These are phyloP conservation scores for Allodekkera sacchari DNA, from an alignment of 805 yeast genomes.

Conservation along the genomic window DNA sequence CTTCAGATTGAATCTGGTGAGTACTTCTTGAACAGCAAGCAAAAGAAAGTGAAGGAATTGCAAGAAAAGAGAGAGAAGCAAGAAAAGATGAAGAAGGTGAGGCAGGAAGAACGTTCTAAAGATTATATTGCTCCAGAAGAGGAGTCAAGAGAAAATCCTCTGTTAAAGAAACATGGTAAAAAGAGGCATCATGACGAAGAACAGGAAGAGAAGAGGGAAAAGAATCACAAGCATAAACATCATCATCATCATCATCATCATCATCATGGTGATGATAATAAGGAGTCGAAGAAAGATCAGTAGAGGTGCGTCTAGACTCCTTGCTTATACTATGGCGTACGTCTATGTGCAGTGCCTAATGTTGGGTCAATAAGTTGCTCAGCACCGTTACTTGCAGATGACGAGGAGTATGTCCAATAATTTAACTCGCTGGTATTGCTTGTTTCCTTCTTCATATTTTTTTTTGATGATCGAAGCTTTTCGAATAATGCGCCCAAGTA, in stretches of 20 bases:
- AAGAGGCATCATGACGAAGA: conserved; percentile 21
- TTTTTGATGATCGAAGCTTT: background rate
- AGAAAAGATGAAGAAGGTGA: conserved; percentile 55
- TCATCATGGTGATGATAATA: conserved; percentile 8
- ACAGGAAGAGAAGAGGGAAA: conserved; percentile 22
- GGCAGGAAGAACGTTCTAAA: conserved; percentile 62
- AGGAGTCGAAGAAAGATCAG: conserved; percentile 10
- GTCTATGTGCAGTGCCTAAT: no score
- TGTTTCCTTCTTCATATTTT: background rate
- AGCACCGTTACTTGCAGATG: no score
- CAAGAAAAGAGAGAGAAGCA: conserved; percentile 77
- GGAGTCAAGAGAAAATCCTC: conserved; percentile 28
- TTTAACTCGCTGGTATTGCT: background rate
- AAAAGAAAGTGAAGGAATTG: conserved; percentile 62
- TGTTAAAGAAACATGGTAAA: conserved; percentile 23
- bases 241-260: conserved; percentile 3
- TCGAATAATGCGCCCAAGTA: background rate
- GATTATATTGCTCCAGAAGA: conserved; percentile 87
- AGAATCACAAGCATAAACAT: conserved; percentile 9
- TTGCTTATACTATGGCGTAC: no score
- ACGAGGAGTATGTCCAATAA: background rate
- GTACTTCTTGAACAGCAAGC: conserved; percentile 83
- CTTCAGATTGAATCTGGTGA: conserved; percentile 97
- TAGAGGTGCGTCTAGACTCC: no score
- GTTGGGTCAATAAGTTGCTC: no score